Evolutionary conservation across 345 rosid species (phyloP).

Genomic region (Euphorbia tirucalli): DNA sequence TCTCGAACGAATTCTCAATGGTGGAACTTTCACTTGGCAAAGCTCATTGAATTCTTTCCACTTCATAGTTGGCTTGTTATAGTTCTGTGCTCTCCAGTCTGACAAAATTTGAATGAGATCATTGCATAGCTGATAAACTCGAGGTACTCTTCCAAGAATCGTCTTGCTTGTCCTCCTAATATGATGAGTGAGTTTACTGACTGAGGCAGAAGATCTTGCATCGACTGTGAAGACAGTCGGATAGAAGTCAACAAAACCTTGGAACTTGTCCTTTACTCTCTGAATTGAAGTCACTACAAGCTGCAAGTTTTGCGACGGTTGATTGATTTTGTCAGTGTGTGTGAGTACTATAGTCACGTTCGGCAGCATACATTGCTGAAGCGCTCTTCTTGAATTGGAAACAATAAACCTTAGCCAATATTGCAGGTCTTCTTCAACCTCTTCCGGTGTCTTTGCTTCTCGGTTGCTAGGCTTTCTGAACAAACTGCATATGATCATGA

Average conservation of each 20-base stretch:
- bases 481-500: slow-evolving; percentile 76
- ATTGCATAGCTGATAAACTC: slow-evolving; percentile 85
- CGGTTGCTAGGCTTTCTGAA: slow-evolving; percentile 76
- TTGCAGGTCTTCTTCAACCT: slow-evolving; percentile 81
- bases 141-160: slow-evolving; percentile 76
- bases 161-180: slow-evolving; percentile 68
- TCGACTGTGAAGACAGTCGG: slow-evolving; percentile 88
- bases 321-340: slow-evolving; percentile 64
- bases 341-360: slow-evolving; percentile 77
- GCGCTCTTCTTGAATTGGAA: slow-evolving; percentile 71
- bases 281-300: slow-evolving; percentile 53
- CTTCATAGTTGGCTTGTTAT: slow-evolving; percentile 73
- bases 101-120: slow-evolving; percentile 69
- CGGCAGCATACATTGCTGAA: slow-evolving; percentile 79
- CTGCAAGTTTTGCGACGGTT: slow-evolving; percentile 59
- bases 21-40: slow-evolving; percentile 80
- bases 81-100: slow-evolving; percentile 82
- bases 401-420: slow-evolving; percentile 91
- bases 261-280: slow-evolving; percentile 67
- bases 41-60: slow-evolving; percentile 87
- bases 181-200: slow-evolving; percentile 70
- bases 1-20: slow-evolving; percentile 72
- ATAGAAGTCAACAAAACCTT: slow-evolving; percentile 72
- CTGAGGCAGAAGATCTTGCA: slow-evolving; percentile 83
- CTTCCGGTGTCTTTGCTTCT: slow-evolving; percentile 70